phyloP scores from a whole-genome alignment of 2,329 filamentous ascomycete genomes.

The Rhynchosporium secalis region DNA sequence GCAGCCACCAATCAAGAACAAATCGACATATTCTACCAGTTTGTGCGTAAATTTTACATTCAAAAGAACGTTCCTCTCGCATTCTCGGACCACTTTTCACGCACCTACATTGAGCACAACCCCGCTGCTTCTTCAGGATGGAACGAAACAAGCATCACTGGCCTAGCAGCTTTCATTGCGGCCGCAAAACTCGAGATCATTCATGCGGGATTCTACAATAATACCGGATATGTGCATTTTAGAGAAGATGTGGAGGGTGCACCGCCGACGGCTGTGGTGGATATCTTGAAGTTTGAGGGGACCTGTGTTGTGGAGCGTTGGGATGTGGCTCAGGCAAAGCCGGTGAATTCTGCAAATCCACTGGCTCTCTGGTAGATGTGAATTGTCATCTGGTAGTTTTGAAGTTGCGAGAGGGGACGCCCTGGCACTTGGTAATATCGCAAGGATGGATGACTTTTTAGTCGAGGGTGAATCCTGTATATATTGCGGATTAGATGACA shows the following conservation, averaged over 20 bases:
- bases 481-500: too few species aligned
- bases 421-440: too few species aligned
- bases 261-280: conserved; percentile 23
- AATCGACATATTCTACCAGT: conserved; percentile 25
- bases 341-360: conserved; percentile 28
- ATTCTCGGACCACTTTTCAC: conserved; percentile 23
- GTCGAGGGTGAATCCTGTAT: too few species aligned
- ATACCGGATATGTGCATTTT: conserved; percentile 26
- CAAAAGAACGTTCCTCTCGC: conserved; percentile 25
- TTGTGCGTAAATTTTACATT: conserved; percentile 26
- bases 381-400: background rate
- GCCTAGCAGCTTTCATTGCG: conserved; percentile 16
- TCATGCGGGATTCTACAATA: conserved; percentile 17
- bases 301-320: conserved; percentile 33
- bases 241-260: conserved; percentile 9
- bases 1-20: conserved; percentile 20
- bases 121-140: conserved; percentile 23
- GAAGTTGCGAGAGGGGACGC: background rate
- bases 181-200: conserved; percentile 13
- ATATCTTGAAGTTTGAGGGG: conserved; percentile 29
- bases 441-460: too few species aligned
- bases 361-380: conserved; percentile 27
- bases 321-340: conserved; percentile 28
- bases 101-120: conserved; percentile 32
- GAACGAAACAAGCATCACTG: conserved; percentile 18